A percentile compares a stretch with the other conserved stretches of the same genome.
Evolutionary conservation across 257 asterid species (phyloP).

Genomic region (Solanum pinnatisectum): DNA sequence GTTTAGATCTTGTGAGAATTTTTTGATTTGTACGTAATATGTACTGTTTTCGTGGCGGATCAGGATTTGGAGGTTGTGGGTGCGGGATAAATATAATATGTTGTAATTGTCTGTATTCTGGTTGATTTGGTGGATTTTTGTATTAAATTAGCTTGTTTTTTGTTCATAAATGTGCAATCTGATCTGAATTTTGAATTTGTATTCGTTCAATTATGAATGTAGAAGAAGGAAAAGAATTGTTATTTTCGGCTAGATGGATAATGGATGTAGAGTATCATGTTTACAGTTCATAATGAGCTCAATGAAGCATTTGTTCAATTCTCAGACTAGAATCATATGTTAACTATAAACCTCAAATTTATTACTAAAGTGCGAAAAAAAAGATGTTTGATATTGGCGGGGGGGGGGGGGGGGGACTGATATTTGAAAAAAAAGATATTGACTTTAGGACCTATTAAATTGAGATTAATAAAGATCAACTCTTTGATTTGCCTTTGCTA

Average conservation of each 20-base stretch:
- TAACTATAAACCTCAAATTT: neutral
- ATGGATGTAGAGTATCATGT: neutral
- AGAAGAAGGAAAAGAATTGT: neutral
- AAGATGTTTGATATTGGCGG: too few relatives aligned
- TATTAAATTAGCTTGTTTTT: neutral
- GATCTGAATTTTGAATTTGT: neutral
- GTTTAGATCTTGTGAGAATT: neutral
- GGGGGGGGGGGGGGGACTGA: neutral
- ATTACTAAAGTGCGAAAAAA: neutral
- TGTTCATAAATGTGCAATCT: neutral
- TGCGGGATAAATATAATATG: neutral
- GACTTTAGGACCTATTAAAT: neutral
- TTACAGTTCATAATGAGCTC: neutral
- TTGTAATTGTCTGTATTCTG: neutral
- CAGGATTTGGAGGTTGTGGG: neutral
- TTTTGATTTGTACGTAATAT: neutral
- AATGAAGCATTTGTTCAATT: neutral
- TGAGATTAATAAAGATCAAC: neutral
- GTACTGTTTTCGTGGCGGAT: neutral
- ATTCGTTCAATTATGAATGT: neutral
- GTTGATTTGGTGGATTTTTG: neutral
- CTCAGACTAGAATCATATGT: neutral
- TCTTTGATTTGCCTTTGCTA: neutral
- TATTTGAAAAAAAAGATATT: neutral
- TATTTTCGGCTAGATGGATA: neutral